A percentile compares a stretch with the other conserved stretches of the same genome.
Conservation (phyloP, 805 yeast species). For the Tetrapisispora taiwanensis region DNA sequence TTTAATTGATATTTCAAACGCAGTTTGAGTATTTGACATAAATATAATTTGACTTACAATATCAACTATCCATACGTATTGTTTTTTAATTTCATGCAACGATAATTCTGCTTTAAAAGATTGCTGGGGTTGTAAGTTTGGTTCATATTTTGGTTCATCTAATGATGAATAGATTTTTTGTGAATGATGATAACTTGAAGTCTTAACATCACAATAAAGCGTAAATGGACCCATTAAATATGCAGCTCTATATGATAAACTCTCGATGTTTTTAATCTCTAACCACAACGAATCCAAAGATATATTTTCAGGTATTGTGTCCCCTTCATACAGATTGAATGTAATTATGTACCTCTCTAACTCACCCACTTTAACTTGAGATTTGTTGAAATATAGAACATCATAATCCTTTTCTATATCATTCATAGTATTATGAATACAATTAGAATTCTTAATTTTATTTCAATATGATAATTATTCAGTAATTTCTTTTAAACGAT, state of each 20-base stretch:
- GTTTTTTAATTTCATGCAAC: conserved; percentile 48
- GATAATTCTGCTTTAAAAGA: conserved; percentile 49
- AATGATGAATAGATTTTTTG: conserved; percentile 51
- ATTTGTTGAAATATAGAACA: conserved; percentile 8
- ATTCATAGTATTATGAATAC: neutral
- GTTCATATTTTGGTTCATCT: conserved; percentile 67
- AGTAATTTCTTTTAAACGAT: too few species aligned
- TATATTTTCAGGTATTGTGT: conserved; percentile 20
- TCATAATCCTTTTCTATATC: neutral
- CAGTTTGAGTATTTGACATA: conserved; percentile 48
- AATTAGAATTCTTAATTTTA: too few species aligned
- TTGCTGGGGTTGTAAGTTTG: conserved; percentile 63
- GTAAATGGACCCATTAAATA: conserved; percentile 67
- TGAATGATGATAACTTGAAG: conserved; percentile 44
- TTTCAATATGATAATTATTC: too few species aligned
- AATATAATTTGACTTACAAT: conserved; percentile 63
- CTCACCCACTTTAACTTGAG: conserved; percentile 44
- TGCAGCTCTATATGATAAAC: conserved; percentile 45
- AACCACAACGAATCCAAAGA: conserved; percentile 36
- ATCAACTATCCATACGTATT: conserved; percentile 62
- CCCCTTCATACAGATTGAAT: conserved; percentile 34
- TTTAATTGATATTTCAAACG: conserved; percentile 46
- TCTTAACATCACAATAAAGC: conserved; percentile 59
- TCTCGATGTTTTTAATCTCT: conserved; percentile 53
- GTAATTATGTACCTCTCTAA: conserved; percentile 45